These are phyloP conservation scores for Rhizopogon roseolus DNA, from an alignment of 768 basidiomycete species.

Conservation along the genomic window DNA sequence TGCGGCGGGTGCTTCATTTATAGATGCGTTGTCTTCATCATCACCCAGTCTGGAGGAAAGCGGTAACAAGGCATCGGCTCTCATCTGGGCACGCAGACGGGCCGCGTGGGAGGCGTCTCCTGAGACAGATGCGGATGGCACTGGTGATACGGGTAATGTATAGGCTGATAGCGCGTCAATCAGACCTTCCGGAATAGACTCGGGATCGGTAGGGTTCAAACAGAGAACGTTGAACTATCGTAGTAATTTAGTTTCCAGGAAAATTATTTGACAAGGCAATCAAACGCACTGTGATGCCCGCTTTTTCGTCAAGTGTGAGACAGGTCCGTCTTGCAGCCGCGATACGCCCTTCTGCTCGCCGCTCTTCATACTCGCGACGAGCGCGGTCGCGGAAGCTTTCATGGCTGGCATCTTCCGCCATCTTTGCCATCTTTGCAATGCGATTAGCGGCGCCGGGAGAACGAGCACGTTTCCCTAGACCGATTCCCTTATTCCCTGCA, in stretches of 20 bases:
- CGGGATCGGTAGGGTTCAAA: slow-evolving; percentile 62
- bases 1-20: slow-evolving; percentile 14
- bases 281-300: slow-evolving; percentile 45
- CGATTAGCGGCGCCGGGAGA: slow-evolving; percentile 63
- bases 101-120: slow-evolving; percentile 23
- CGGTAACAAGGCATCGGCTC: slow-evolving; percentile 62
- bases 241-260: neutral
- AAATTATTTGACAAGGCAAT: neutral
- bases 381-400: slow-evolving; percentile 66
- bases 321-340: slow-evolving; percentile 74
- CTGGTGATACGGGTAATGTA: slow-evolving; percentile 17
- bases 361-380: slow-evolving; percentile 69
- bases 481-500: slow-evolving; percentile 77
- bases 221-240: slow-evolving; percentile 77
- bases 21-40: slow-evolving; percentile 22
- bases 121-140: neutral
- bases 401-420: slow-evolving; percentile 47
- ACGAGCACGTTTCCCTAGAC: slow-evolving; percentile 58
- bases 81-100: slow-evolving; percentile 72
- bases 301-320: slow-evolving; percentile 66
- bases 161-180: slow-evolving; percentile 49
- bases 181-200: slow-evolving; percentile 64
- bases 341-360: slow-evolving; percentile 67
- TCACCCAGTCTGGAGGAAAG: slow-evolving; percentile 30
- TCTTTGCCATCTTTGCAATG: slow-evolving; percentile 67